Evolutionary conservation across 106 monocot species (phyloP), one percentile per base, ranked within the genome.

Genomic region (Acorus gramineus): DNA sequence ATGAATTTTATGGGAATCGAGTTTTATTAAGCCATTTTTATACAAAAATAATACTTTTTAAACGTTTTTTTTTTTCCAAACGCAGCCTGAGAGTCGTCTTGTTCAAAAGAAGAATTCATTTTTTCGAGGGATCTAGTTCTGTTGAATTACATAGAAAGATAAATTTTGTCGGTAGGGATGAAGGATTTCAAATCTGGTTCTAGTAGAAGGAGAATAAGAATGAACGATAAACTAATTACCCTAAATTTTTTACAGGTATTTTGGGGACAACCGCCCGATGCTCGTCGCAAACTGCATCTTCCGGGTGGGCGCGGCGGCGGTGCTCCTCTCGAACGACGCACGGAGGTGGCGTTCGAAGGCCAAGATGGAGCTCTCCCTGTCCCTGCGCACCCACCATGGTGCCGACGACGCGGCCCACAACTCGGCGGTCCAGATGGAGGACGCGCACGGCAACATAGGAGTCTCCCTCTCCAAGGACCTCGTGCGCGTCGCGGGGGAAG

Each of bases 201-300:
- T 28, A 28, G 0, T 28, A 28, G 28, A 28, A 28, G 1, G 28
- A 0, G 28, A 28, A 28, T 28, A 28, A 28, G 28, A 28, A 28
- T 28, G 28, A 28, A 28, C 28, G 1, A 28, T 1, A 28, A 28
- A 28, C 28, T 0, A 28, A 28, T 1, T 28, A 1, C 0, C 28
- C 28, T 28, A 0, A 28, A 28, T 0, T 28, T 28, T 28, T 28
- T 28, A 28, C 28, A 28, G 28, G 28, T 77, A 77, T 65, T 70
- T 77, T 55, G 77, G 77, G 3, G 63, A 65, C 4, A 52, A 77
- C 64, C 59, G 71, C 47, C 54, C 69, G 6, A 77, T 77, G 77
- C 65, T 77, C 3, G 70, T 77, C 49, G 62, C 59, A 13, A 77
- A 77, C 71, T 71, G 77, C 60, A 65, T 77, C 55, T 77, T 77